These are phyloP conservation scores for Pholiota adiposa DNA, from an alignment of 1,284 basidiomycete species.

Conservation along the genomic window DNA sequence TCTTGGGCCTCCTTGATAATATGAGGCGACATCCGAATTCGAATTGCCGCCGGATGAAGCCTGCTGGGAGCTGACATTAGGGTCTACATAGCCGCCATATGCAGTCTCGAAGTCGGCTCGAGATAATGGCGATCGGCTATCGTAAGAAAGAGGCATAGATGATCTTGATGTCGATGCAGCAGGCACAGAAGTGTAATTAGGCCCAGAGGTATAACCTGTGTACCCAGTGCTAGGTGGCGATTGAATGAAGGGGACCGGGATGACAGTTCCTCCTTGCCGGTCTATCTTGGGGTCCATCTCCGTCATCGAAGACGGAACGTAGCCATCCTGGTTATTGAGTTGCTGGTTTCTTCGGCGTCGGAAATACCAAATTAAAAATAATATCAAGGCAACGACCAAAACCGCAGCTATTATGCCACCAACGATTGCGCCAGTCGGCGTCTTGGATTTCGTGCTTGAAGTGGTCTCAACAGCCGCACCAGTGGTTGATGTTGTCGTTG, in stretches of 20 bases:
- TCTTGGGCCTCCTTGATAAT: background rate
- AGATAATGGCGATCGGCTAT: background rate
- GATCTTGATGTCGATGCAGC: background rate
- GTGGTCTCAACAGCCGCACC: background rate
- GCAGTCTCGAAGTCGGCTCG: constrained; percentile 2
- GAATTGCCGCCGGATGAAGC: background rate
- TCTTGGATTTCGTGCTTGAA: background rate
- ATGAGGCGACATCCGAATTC: background rate
- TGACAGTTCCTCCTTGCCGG: background rate
- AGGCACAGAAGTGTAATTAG: background rate
- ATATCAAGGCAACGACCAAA: constrained; percentile 16
- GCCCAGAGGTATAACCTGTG: background rate
- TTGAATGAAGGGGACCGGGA: background rate
- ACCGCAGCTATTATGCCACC: constrained; percentile 23
- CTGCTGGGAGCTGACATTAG: background rate
- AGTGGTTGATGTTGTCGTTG: background rate
- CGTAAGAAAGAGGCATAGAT: background rate
- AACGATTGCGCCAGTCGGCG: constrained; percentile 27
- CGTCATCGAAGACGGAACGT: background rate
- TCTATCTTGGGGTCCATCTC: background rate
- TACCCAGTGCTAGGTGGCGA: background rate
- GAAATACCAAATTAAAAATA: constrained; percentile 13
- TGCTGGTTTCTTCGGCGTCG: constrained; percentile 13
- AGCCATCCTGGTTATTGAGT: background rate
- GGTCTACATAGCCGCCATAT: constrained; percentile 12